Evolutionary conservation across 192 early-diverging fungal species (phyloP), one percentile per base, ranked within the genome.

Genomic region (Geranomyces michiganensis): DNA sequence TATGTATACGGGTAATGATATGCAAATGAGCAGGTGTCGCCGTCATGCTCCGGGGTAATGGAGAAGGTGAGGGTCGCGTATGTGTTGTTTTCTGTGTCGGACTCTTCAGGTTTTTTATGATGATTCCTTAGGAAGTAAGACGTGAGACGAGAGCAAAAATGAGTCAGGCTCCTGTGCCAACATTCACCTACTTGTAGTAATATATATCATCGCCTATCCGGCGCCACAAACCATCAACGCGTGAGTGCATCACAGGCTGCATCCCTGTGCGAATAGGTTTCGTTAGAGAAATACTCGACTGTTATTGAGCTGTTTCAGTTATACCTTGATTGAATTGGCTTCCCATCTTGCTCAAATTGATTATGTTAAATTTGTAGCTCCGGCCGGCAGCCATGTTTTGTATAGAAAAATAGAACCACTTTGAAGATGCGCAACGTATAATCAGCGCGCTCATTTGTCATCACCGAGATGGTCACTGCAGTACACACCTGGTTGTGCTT

Each of bases 1-100:
- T 75, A 80, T 9, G 84, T 86, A 61, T 86, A 86, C 41, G 84
- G 84, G 53, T 86, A 86, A 62, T 84, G 82, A 66, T 86, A 86
- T 2, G 84, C 84, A 46, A 86, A 49, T 27, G 51, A 82, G 21
- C 69, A 71, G n/a, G 62, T 76, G 62, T 86, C 84, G 30, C 70
- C 46, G 43, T 32, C 67, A 47, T 71, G 41, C 29, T 41, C 56
- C 9, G 68, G 66, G 45, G 70, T 59, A n/a, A 80, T 29, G 15
- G 61, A 53, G 46, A 86, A 81, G 27, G 75, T 61, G 0, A 86
- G 75, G 4, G 82, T 86, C 12, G 82, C 76, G 61, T 78, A 82
- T 8, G 80, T 84, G 24, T 44, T 26, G 44, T 60, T 60, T 60
- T 60, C 58, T 5, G 58, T 29, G 26, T 60, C 58, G 29, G 58